A percentile compares a stretch with the other conserved stretches of the same genome.
phyloP scores from a whole-genome alignment of 2,329 filamentous ascomycete genomes.

The Corniculantispora saksenae region DNA sequence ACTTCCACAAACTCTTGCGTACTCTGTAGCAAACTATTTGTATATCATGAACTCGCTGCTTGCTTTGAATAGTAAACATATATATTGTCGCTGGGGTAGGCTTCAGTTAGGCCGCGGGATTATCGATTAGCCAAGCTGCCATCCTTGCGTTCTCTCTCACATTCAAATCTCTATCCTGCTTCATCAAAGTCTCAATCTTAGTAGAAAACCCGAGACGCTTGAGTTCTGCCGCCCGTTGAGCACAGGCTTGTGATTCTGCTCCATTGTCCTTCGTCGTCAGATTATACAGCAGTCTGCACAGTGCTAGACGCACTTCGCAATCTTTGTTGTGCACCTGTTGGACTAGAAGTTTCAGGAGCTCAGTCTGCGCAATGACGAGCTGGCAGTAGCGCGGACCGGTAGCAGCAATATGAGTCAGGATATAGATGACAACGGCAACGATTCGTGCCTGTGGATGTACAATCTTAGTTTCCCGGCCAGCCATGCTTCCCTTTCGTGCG shows the following conservation, averaged over 20 bases:
- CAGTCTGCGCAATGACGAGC: slow-evolving; percentile 73
- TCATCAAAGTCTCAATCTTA: slow-evolving; percentile 61
- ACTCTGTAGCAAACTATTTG: not conserved
- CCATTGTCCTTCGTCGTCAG: slow-evolving; percentile 80
- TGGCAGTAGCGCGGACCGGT: slow-evolving; percentile 77
- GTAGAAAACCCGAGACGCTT: slow-evolving; percentile 70
- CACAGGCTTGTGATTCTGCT: slow-evolving; percentile 64
- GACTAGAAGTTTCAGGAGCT: slow-evolving; percentile 71
- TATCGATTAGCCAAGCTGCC: slow-evolving; percentile 71
- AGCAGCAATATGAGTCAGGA: slow-evolving; percentile 86
- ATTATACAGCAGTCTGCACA: slow-evolving; percentile 84
- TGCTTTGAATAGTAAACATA: not conserved
- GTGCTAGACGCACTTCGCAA: slow-evolving; percentile 71
- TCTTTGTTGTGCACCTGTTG: slow-evolving; percentile 73
- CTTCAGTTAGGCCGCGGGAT: slow-evolving; percentile 28
- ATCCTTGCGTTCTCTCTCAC: slow-evolving; percentile 82
- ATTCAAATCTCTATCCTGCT: slow-evolving; percentile 74
- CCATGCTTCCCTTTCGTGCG: slow-evolving; percentile 40
- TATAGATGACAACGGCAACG: slow-evolving; percentile 74
- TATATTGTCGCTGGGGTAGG: not conserved
- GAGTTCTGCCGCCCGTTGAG: slow-evolving; percentile 68
- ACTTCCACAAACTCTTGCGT: not conserved
- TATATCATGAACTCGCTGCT: not conserved
- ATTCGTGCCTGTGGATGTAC: slow-evolving; percentile 67
- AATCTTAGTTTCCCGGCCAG: slow-evolving; percentile 47